These are phyloP conservation scores for Podaxis mareebaensis DNA, from an alignment of 768 basidiomycete genomes.

Conservation along the genomic window DNA sequence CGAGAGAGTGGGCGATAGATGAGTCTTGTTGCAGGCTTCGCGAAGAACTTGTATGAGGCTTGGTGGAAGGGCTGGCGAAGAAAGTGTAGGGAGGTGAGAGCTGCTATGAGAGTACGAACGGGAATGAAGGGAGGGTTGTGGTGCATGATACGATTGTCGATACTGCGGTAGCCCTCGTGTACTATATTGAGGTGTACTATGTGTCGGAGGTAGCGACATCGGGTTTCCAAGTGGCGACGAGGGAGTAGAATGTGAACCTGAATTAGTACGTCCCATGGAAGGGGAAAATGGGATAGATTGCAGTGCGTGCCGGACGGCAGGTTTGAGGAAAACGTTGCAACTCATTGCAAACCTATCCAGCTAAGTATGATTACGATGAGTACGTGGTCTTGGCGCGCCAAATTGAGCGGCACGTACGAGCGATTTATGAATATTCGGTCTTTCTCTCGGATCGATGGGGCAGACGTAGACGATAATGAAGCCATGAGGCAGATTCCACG, in stretches of 20 bases:
- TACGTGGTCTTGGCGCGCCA: constrained; percentile 1
- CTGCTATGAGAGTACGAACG: constrained; percentile 20
- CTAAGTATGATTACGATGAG: constrained; percentile 35
- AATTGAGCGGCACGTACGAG: constrained; percentile 48
- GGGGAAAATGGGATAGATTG: constrained; percentile 31
- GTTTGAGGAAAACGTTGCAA: constrained; percentile 53
- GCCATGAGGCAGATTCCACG: constrained; percentile 61
- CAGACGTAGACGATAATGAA: constrained; percentile 79
- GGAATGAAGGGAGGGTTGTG: constrained; percentile 23
- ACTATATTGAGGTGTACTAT: constrained; percentile 26
- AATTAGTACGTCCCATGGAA: constrained; percentile 21
- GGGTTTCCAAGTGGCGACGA: constrained; percentile 26
- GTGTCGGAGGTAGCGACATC: constrained; percentile 25
- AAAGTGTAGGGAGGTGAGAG: constrained; percentile 16
- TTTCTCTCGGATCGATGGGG: constrained; percentile 58
- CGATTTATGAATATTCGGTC: constrained; percentile 63
- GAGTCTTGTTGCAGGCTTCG: constrained; percentile 34
- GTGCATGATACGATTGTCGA: constrained; percentile 22
- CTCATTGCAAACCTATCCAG: constrained; percentile 83
- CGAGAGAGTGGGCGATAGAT: constrained; percentile 50
- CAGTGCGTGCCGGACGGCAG: constrained; percentile 39
- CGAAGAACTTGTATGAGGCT: constrained; percentile 33
- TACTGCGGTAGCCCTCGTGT: constrained; percentile 33
- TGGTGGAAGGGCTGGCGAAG: constrained; percentile 23
- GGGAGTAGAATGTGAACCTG: constrained; percentile 32